phyloP scores from a whole-genome alignment of 805 yeast species.

The Kuraishia floccosa region DNA sequence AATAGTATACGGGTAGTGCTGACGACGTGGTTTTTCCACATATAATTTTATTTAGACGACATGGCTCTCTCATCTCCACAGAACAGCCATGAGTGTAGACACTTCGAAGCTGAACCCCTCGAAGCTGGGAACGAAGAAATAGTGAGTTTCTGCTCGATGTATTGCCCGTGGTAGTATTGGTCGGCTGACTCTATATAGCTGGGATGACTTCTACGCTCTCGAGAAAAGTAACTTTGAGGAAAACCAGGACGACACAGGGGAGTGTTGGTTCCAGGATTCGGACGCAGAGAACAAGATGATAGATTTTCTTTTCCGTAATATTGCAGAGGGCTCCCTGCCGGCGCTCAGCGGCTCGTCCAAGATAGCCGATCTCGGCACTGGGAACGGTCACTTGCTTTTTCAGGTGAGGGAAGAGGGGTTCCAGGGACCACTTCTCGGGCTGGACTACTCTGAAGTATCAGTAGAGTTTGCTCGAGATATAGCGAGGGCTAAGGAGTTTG shows the following conservation, averaged over 20 bases:
- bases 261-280: conserved; percentile 94
- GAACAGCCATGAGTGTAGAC: conserved; percentile 1
- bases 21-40: background rate
- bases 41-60: background rate
- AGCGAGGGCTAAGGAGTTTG: conserved; percentile 25
- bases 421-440: conserved; percentile 51
- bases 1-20: background rate
- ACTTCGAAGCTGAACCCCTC: conserved; percentile 48
- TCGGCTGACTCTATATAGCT: conserved; percentile 22
- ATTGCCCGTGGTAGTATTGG: background rate
- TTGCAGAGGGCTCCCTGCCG: conserved; percentile 20
- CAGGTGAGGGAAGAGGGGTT: conserved; percentile 55
- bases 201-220: conserved; percentile 78
- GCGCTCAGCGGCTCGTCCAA: conserved; percentile 13
- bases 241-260: conserved; percentile 83
- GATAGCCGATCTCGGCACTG: conserved; percentile 85
- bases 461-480: conserved; percentile 62
- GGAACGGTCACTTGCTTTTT: conserved; percentile 86
- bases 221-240: conserved; percentile 64
- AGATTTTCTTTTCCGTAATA: conserved; percentile 49
- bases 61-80: too few relatives aligned
- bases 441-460: conserved; percentile 82
- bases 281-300: conserved; percentile 83
- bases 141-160: conserved; percentile 27
- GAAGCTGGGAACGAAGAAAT: conserved; percentile 75